Evolutionary conservation across 2,329 filamentous ascomycete genomes (phyloP), one percentile per base, ranked within the genome.

Genomic region (Lomentospora prolificans): DNA sequence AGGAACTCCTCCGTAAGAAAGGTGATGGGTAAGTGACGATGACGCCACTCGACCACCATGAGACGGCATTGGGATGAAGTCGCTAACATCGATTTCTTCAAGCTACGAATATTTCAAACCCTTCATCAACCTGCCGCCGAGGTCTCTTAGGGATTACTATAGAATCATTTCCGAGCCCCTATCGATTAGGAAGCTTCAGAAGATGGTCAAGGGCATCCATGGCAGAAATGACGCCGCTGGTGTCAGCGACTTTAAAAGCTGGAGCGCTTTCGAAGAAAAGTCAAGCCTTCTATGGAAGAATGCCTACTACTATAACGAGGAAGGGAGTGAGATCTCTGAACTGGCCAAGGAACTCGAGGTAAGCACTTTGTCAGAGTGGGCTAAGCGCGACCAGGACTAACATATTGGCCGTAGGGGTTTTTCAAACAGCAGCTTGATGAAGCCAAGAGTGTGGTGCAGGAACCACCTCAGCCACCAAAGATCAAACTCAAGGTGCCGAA

Each of bases 261-360:
- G 91, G 91, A 79, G 84, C 57, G 79, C 84, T 1, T 89, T 96
- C 61, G 89, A 90, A 66, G 84, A 90, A 55, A 87, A 88, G 64
- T 78, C 89, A 10, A 87, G 84, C 63, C 78, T 89, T 54, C 84
- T 96, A 46, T 96, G 91, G 91, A 80, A 79, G 51, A 96, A 96
- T 68, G 90, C 90, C 0, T 87, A 84, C 64, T 86, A 86, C 58
- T 96, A 92, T 74, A 96, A 96, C 62, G 89, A 96, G 68, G 90
- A 96, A 65, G 88, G 86, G 3, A 96, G 91, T 64, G 86, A 90
- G 14, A 91, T 96, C 53, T 89, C 85, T 60, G 76, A 81, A 22
- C 75, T 94, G 58, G 89, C 90, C 0, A 81, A 84, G 51, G 84
- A 94, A 58, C 80, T 96, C 5, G 85, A 95, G 81, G 89, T 89